Evolutionary conservation across 805 yeast genomes (phyloP).

Genomic region (Wickerhamiella alocasiicola): DNA sequence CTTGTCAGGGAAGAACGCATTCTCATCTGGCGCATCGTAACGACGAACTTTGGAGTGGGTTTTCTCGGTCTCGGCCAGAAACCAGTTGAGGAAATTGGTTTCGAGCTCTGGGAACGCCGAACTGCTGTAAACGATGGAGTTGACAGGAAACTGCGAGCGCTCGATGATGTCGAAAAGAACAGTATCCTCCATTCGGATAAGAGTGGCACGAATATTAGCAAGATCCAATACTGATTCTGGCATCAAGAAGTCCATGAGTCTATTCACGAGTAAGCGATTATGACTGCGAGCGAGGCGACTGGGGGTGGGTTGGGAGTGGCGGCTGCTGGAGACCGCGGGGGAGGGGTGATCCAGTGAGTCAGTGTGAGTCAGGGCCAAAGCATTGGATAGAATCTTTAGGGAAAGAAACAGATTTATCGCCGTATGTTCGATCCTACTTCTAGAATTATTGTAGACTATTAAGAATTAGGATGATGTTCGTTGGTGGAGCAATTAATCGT

Average conservation of each 20-base stretch:
- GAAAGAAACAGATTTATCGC: too few relatives aligned
- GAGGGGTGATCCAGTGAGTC: too few relatives aligned
- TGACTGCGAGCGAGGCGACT: too few relatives aligned
- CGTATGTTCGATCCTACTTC: too few relatives aligned
- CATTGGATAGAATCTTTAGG: too few relatives aligned
- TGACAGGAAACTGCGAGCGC: slow-evolving; percentile 72
- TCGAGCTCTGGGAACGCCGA: slow-evolving; percentile 52
- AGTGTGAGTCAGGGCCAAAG: too few relatives aligned
- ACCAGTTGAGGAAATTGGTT: slow-evolving; percentile 83
- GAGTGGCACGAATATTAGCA: slow-evolving; percentile 67
- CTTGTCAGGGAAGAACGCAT: slow-evolving; percentile 69
- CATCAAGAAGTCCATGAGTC: slow-evolving; percentile 73
- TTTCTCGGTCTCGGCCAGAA: slow-evolving; percentile 60
- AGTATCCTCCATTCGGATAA: slow-evolving; percentile 92
- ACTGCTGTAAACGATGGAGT: slow-evolving; percentile 59
- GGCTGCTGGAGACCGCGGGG: too few relatives aligned
- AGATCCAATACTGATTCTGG: slow-evolving; percentile 75
- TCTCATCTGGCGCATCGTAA: slow-evolving; percentile 89
- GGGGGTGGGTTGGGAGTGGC: too few relatives aligned
- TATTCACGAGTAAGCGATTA: too few relatives aligned
- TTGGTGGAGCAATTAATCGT: too few relatives aligned
- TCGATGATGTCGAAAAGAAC: slow-evolving; percentile 87
- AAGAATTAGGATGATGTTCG: too few relatives aligned
- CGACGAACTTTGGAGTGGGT: slow-evolving; percentile 72
- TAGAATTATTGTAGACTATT: too few relatives aligned